A percentile compares a stretch with the other conserved stretches of the same genome.
These are phyloP conservation scores for Leonotis leonurus DNA, from an alignment of 257 asterid genomes.

Conservation along the genomic window DNA sequence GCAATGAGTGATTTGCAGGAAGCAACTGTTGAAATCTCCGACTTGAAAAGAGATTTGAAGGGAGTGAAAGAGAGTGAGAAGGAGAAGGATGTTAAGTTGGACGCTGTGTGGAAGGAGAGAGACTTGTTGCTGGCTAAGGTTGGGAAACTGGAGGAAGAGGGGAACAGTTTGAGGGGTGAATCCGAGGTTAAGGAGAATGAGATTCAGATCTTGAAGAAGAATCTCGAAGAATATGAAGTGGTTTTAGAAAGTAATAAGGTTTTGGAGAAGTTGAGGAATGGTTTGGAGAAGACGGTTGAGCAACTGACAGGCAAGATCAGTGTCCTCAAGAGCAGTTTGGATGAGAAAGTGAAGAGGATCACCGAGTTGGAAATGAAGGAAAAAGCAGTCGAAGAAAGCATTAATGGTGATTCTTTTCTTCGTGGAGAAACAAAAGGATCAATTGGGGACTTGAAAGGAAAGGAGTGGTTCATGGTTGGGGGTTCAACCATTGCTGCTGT, in stretches of 20 bases:
- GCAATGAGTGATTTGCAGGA: slow-evolving; percentile 46
- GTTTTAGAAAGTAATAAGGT: slow-evolving; percentile 23
- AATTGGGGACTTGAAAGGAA: slow-evolving; percentile 15
- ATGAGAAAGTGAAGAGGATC: slow-evolving; percentile 46
- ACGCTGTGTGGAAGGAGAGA: slow-evolving; percentile 44
- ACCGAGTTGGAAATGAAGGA: slow-evolving; percentile 30
- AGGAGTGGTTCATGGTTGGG: slow-evolving; percentile 37
- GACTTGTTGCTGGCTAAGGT: slow-evolving; percentile 36
- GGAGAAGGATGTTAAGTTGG: slow-evolving; percentile 37
- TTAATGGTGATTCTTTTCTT: slow-evolving; percentile 11
- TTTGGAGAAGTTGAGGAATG: slow-evolving; percentile 31
- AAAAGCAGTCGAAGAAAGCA: slow-evolving; percentile 16
- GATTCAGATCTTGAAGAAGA: slow-evolving; percentile 28
- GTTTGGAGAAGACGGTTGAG: slow-evolving; percentile 31
- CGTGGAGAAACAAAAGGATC: slow-evolving; percentile 28
- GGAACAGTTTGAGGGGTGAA: slow-evolving; percentile 27
- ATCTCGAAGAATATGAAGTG: slow-evolving; percentile 37
- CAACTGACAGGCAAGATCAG: slow-evolving; percentile 33
- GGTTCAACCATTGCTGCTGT: slow-evolving; percentile 45
- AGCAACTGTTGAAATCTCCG: slow-evolving; percentile 27
- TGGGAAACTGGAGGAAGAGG: slow-evolving; percentile 24
- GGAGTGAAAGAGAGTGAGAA: slow-evolving; percentile 29
- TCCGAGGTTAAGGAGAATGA: slow-evolving; percentile 42
- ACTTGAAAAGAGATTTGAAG: slow-evolving; percentile 36
- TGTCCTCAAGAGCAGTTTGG: slow-evolving; percentile 34